Evolutionary conservation across 441 rosid species (phyloP).

Genomic region (Gossypium trilobum): DNA sequence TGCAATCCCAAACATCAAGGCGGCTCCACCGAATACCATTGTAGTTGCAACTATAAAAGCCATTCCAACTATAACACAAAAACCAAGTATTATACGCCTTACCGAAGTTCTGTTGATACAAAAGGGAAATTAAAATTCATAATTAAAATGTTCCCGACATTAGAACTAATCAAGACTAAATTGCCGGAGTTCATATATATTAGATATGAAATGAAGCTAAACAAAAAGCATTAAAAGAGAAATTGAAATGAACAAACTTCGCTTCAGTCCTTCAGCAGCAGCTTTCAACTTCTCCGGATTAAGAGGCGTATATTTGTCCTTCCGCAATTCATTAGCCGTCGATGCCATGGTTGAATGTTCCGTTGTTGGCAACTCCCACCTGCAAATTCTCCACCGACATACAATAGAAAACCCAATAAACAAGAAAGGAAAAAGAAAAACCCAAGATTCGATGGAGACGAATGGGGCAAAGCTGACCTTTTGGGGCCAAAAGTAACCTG

Average conservation of each 20-base stretch:
- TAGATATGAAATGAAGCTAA: neutral
- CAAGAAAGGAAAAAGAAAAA: neutral
- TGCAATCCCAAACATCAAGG: conserved; percentile 46
- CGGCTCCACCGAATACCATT: conserved; percentile 64
- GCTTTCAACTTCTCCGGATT: conserved; percentile 74
- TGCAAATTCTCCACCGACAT: conserved; percentile 19
- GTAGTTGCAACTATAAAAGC: conserved; percentile 75
- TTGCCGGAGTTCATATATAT: neutral
- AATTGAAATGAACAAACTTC: conserved; percentile 30
- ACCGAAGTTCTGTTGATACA: neutral
- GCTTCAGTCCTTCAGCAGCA: conserved; percentile 69
- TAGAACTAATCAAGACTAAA: neutral
- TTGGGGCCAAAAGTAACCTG: conserved; percentile 84
- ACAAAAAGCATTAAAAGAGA: neutral
- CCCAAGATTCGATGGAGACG: neutral
- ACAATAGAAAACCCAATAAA: neutral
- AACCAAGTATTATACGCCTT: neutral
- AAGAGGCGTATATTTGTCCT: conserved; percentile 40
- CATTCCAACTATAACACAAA: conserved; percentile 50
- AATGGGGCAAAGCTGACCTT: conserved; percentile 35
- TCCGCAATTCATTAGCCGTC: conserved; percentile 71
- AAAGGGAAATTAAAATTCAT: neutral
- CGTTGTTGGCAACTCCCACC: conserved; percentile 66
- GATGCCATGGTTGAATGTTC: conserved; percentile 49
- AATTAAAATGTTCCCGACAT: neutral